phyloP scores from a whole-genome alignment of 768 basidiomycete species.

The Auricularia cornea region DNA sequence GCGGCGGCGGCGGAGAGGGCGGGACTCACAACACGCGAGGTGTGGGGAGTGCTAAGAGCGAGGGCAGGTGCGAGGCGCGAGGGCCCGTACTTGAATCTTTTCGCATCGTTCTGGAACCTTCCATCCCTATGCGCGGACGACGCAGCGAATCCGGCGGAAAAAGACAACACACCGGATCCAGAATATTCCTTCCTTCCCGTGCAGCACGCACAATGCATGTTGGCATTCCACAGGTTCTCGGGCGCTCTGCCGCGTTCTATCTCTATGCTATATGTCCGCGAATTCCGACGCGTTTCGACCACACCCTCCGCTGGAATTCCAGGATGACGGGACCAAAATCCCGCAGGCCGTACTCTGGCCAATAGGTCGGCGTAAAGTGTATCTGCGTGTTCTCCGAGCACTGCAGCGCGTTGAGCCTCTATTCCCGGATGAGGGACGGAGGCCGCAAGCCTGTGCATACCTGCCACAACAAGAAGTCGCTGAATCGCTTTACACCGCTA shows the following conservation, averaged over 20 bases:
- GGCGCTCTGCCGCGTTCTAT: background rate
- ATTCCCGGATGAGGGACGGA: constrained; percentile 6
- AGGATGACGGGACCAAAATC: constrained; percentile 85
- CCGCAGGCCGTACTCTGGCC: constrained; percentile 87
- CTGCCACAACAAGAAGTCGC: constrained; percentile 96
- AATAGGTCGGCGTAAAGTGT: constrained; percentile 76
- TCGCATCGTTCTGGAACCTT: background rate
- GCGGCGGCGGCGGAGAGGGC: background rate
- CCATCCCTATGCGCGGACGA: background rate
- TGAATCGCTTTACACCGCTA: constrained; percentile 80
- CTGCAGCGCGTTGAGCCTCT: constrained; percentile 30
- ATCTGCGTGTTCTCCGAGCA: constrained; percentile 77
- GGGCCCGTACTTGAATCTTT: background rate
- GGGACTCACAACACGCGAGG: background rate
- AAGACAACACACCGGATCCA: background rate
- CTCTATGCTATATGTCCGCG: background rate
- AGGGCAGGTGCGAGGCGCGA: background rate
- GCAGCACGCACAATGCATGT: background rate
- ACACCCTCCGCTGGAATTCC: constrained; percentile 75
- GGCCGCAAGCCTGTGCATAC: constrained; percentile 34
- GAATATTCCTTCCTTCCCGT: background rate
- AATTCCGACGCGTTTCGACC: constrained; percentile 24
- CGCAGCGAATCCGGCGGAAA: background rate
- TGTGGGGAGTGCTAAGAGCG: background rate
- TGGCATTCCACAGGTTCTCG: background rate